These are phyloP conservation scores for Tetraselmis chui DNA, from an alignment of 139 green algal species.

Conservation along the genomic window DNA sequence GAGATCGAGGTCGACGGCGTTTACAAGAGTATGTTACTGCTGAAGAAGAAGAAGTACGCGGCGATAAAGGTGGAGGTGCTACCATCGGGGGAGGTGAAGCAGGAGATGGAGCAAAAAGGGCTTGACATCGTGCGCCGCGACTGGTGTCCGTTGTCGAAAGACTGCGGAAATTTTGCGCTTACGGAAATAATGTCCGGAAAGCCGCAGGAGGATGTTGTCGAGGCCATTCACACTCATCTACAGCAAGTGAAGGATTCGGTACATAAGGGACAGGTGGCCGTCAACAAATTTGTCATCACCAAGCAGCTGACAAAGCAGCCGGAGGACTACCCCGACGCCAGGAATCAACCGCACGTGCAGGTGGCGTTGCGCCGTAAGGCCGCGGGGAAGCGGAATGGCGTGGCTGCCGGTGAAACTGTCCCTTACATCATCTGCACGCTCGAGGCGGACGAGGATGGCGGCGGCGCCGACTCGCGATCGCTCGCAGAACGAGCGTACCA, in stretches of 20 bases:
- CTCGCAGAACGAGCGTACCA: conserved; percentile 86
- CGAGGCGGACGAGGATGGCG: conserved; percentile 22
- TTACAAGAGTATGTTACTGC: conserved; percentile 92
- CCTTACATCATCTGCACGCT: conserved; percentile 91
- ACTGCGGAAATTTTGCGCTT: conserved; percentile 77
- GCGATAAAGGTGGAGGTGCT: conserved; percentile 74
- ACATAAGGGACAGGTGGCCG: conserved; percentile 44
- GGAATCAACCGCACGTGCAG: conserved; percentile 91
- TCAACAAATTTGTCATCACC: conserved; percentile 90
- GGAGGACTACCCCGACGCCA: conserved; percentile 92
- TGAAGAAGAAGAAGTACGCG: conserved; percentile 99
- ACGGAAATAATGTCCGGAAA: conserved; percentile 68
- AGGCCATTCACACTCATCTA: conserved; percentile 77
- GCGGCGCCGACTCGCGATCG: neutral
- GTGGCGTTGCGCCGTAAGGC: conserved; percentile 75
- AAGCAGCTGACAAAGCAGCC: conserved; percentile 94
- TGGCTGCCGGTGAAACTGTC: conserved; percentile 82
- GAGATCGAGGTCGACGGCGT: conserved; percentile 97
- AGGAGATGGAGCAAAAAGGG: conserved; percentile 88
- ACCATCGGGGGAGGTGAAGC: conserved; percentile 6
- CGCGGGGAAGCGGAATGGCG: conserved; percentile 68
- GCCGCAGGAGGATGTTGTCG: conserved; percentile 79
- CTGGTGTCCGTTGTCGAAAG: conserved; percentile 91
- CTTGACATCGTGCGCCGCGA: conserved; percentile 97
- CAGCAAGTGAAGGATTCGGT: conserved; percentile 36